A percentile compares a stretch with the other conserved stretches of the same genome.
phyloP scores from a whole-genome alignment of 2,329 filamentous ascomycete species.

The Fusarium setosum region DNA sequence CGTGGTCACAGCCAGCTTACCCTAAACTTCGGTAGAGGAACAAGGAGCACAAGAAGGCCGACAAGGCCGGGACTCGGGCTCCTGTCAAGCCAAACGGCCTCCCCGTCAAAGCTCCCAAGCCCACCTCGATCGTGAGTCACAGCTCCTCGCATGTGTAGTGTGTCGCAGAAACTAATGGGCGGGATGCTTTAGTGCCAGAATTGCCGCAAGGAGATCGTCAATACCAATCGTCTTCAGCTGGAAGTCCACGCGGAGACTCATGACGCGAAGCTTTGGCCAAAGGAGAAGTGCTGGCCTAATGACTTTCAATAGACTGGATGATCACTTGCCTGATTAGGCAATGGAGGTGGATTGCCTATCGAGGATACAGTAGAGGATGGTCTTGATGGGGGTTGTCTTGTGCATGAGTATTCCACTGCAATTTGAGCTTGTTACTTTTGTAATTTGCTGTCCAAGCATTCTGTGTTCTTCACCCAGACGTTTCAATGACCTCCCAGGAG shows the following conservation, averaged over 20 bases:
- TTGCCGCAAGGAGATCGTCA: slow-evolving; percentile 63
- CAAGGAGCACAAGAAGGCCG: slow-evolving; percentile 67
- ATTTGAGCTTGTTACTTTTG: not conserved
- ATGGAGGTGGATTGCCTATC: not conserved
- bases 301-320: slow-evolving; percentile 49
- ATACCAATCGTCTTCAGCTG: slow-evolving; percentile 62
- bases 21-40: slow-evolving; percentile 50
- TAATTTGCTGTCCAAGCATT: too few species aligned
- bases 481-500: too few species aligned
- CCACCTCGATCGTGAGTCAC: slow-evolving; percentile 39
- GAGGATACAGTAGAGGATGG: not conserved
- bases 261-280: slow-evolving; percentile 60
- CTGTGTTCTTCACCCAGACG: not conserved
- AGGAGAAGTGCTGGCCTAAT: slow-evolving; percentile 69
- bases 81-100: slow-evolving; percentile 66
- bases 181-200: slow-evolving; percentile 55
- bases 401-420: not conserved
- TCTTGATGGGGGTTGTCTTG: not conserved
- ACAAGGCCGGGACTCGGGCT: slow-evolving; percentile 63
- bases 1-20: not conserved
- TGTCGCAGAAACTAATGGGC: not conserved
- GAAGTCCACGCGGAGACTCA: slow-evolving; percentile 65
- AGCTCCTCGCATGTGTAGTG: not conserved
- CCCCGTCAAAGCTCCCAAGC: slow-evolving; percentile 65
- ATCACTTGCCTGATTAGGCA: too few species aligned